Percentiles rank a stretch among this genome's conserved stretches.
phyloP scores from a whole-genome alignment of 345 rosid species.

The Salix arbutifolia region DNA sequence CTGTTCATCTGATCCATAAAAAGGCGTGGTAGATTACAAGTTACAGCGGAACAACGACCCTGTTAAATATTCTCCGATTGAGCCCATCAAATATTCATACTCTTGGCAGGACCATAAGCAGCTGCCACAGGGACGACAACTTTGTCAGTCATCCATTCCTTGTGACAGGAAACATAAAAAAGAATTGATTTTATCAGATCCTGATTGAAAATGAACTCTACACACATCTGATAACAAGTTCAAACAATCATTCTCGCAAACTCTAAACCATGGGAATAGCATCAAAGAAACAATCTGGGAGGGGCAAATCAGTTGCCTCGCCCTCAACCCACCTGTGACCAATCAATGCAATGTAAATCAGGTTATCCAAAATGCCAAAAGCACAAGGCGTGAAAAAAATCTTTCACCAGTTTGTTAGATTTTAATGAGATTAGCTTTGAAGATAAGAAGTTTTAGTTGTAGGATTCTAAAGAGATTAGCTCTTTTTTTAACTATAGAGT shows the following conservation, averaged over 20 bases:
- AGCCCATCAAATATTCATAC: conserved; percentile 70
- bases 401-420: conserved; percentile 41
- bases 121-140: conserved; percentile 79
- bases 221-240: neutral
- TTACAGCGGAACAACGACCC: conserved; percentile 38
- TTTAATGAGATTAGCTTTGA: too few species aligned
- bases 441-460: too few species aligned
- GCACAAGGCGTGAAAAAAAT: neutral
- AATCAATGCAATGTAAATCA: conserved; percentile 3
- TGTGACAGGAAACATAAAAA: conserved; percentile 9
- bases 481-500: too few species aligned
- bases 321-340: conserved; percentile 71
- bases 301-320: conserved; percentile 71
- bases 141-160: conserved; percentile 88
- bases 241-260: conserved; percentile 28
- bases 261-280: conserved; percentile 91
- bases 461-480: too few species aligned
- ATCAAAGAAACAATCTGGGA: conserved; percentile 60
- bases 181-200: conserved; percentile 4
- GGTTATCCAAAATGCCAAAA: neutral
- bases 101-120: conserved; percentile 64
- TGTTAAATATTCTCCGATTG: conserved; percentile 66
- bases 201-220: neutral
- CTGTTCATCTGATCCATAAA: neutral
- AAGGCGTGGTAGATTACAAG: neutral